Evolutionary conservation across 2,329 filamentous ascomycete species (phyloP).

Genomic region (Niveomyces coronatus): DNA sequence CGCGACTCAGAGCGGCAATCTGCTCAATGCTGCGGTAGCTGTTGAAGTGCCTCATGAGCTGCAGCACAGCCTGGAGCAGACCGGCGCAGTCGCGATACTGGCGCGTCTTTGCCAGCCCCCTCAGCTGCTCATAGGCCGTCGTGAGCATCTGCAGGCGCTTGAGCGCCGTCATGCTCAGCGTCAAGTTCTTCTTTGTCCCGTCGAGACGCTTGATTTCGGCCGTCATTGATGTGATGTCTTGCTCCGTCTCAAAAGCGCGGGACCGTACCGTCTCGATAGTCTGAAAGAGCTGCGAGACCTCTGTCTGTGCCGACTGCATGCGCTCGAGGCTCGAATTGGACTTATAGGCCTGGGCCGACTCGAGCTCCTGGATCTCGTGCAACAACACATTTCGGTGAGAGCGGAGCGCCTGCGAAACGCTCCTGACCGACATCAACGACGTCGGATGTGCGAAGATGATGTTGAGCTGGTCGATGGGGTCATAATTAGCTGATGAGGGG

Average conservation of each 20-base stretch:
- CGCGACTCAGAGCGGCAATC: slow-evolving; percentile 85
- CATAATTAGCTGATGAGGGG: slow-evolving; percentile 55
- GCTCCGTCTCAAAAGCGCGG: slow-evolving; percentile 83
- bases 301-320: slow-evolving; percentile 83
- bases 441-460: slow-evolving; percentile 85
- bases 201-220: slow-evolving; percentile 97
- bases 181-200: slow-evolving; percentile 92
- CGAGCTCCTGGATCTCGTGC: slow-evolving; percentile 61
- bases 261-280: slow-evolving; percentile 91
- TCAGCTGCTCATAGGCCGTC: slow-evolving; percentile 94
- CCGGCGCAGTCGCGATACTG: slow-evolving; percentile 95
- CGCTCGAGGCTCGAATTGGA: slow-evolving; percentile 81
- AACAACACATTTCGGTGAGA: slow-evolving; percentile 75
- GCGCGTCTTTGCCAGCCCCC: slow-evolving; percentile 68
- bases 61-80: slow-evolving; percentile 85
- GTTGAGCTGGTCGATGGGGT: slow-evolving; percentile 89
- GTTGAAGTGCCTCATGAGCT: slow-evolving; percentile 98
- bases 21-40: slow-evolving; percentile 96
- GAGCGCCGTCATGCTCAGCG: slow-evolving; percentile 92
- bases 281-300: slow-evolving; percentile 80
- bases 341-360: slow-evolving; percentile 70
- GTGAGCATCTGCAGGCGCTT: slow-evolving; percentile 98
- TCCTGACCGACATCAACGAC: slow-evolving; percentile 64
- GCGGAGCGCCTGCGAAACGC: slow-evolving; percentile 64
- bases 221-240: slow-evolving; percentile 96